These are phyloP conservation scores for Tetracentron sinense DNA, from an alignment of 164 flowering plant genomes.

Conservation along the genomic window DNA sequence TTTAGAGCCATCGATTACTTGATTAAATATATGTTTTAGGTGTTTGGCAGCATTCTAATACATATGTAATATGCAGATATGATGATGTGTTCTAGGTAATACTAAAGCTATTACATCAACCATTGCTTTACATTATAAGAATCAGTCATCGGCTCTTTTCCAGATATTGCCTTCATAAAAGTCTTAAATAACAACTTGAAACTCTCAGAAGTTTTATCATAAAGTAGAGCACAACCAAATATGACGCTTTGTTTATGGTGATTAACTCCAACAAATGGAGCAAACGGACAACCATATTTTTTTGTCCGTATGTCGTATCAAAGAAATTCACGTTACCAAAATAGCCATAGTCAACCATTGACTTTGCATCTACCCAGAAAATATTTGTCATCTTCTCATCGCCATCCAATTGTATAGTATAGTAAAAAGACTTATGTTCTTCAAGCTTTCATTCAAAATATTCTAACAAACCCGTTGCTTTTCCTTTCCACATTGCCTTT, in stretches of 20 bases:
- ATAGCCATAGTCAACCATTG: neutral
- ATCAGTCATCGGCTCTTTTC: neutral
- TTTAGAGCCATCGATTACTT: too few species aligned
- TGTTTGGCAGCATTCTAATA: neutral
- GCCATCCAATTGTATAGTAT: neutral
- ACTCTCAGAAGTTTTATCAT: neutral
- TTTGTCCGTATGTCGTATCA: neutral
- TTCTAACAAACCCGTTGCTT: neutral
- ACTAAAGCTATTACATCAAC: neutral
- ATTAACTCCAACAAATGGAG: neutral
- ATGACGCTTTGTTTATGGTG: neutral
- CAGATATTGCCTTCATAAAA: neutral
- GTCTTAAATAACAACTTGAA: neutral
- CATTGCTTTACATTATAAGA: too few species aligned
- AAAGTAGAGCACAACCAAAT: neutral
- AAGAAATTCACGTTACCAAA: neutral
- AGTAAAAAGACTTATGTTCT: neutral
- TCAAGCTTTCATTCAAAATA: neutral
- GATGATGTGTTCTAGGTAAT: neutral
- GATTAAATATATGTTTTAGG: too few species aligned
- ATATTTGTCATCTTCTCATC: neutral
- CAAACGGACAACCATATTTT: neutral
- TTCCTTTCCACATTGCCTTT: neutral
- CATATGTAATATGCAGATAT: neutral
- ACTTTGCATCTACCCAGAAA: neutral